Base-by-base conservation (phyloP, 2,329 filamentous ascomycete genomes). In the Fusarium subglutinans region DNA sequence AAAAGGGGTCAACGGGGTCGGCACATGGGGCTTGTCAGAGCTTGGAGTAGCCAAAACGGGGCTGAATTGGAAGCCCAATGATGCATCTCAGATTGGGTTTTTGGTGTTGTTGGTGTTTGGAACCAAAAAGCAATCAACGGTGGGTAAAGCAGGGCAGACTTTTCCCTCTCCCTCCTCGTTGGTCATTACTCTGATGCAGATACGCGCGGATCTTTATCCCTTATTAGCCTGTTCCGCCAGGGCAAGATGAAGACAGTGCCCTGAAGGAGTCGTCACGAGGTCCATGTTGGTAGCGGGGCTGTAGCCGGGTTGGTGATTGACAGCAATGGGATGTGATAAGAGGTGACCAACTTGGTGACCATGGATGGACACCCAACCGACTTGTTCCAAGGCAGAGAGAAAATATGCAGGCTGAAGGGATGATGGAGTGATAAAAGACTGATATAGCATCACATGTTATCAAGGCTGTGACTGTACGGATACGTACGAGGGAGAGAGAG, bases 201-300 rank as follows among this genome's bases (percentile, higher is more conserved):
- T 66, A 57, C 54, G 66, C 60, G 75, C 66, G 64, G 69, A 74
- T 72, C 71, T 60, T 63, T 59, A 70, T 58, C 59, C 72, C 68
- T 62, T 72, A 68, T 69, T 74, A 68, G 71, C 54, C 54, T 69
- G 57, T 75, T 69, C 68, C 38, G 62, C 50, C 68, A 74, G 72
- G 71, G 72, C 72, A 66, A 38, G 45, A 62, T 59, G 67, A 69
- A 53, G 59, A 58, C 59, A 70, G 51, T 63, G 71, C 71, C 71
- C 63, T 62, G 67, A 70, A 65, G 50, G 66, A 69, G 63, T 56
- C 64, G 74, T 78, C 76, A 78, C 76, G 72, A 74, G 76, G 76
- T 26, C 72, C 60, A 60, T 59, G 50, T 70, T 28, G 53, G 68
- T 75, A 77, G 75, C 75, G 75, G 73, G 75, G 75, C 67, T 60